Evolutionary conservation across 257 asterid genomes (phyloP).

Genomic region (Solanum chmielewskii): DNA sequence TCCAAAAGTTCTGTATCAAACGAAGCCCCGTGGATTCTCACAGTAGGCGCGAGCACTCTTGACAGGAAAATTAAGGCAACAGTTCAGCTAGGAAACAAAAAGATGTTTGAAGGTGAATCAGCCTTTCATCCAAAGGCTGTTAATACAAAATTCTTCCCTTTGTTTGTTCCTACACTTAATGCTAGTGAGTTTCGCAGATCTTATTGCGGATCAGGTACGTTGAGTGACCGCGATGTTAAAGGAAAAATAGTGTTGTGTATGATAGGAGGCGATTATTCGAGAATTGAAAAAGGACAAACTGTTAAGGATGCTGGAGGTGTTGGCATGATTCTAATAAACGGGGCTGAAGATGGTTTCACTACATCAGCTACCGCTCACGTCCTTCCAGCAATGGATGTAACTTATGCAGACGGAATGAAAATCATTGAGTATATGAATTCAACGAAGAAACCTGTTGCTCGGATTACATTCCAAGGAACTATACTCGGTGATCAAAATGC

Average conservation of each 20-base stretch:
- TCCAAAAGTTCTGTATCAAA: background rate
- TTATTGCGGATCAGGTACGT: constrained; percentile 5
- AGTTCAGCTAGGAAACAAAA: constrained; percentile 19
- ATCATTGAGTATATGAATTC: constrained; percentile 19
- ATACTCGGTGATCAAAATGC: constrained; percentile 22
- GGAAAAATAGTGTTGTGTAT: constrained; percentile 42
- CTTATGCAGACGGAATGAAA: constrained; percentile 4
- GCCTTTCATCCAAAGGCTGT: constrained; percentile 19
- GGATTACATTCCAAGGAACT: constrained; percentile 29
- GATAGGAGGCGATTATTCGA: background rate
- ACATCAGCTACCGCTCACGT: constrained; percentile 12
- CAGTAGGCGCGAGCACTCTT: constrained; percentile 43
- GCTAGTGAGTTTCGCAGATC: background rate
- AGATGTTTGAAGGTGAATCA: constrained; percentile 15
- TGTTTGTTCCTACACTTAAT: constrained; percentile 17
- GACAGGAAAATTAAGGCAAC: constrained; percentile 25
- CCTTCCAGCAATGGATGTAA: constrained; percentile 18
- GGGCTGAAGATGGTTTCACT: background rate
- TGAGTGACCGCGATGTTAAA: constrained; percentile 4
- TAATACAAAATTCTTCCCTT: constrained; percentile 3
- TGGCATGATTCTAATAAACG: constrained; percentile 31
- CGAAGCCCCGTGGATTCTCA: constrained; percentile 42
- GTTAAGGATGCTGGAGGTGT: constrained; percentile 34
- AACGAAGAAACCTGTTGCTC: constrained; percentile 6
- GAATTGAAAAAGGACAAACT: constrained; percentile 14